Base-by-base conservation (phyloP, 2,329 filamentous ascomycete genomes). In the Penicillium janthinellum region DNA sequence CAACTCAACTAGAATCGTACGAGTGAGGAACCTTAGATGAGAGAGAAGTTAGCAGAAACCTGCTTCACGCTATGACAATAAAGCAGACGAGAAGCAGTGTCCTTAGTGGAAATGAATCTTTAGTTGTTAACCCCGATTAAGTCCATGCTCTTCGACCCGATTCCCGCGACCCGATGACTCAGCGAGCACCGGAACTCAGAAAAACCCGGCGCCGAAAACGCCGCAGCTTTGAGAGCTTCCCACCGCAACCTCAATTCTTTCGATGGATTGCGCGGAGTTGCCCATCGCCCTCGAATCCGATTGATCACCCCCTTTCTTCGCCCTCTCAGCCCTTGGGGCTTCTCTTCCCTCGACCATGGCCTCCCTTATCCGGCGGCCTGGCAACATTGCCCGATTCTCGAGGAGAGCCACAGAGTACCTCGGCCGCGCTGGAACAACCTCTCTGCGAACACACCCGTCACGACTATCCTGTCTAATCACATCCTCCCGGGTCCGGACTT, bases 341-440 rank as follows among this genome's bases (percentile, higher is more conserved):
- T 62, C 65, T 64, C 61, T 64, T 67, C 70, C 70, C 70, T 75
- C 74, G 77, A 81, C 74, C 77, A 90, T 90, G 88, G 87, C 86
- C 75, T 85, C 85, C 70, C 80, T 88, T 71, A 79, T 90, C 67
- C 85, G 87, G 75, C 86, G 86, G 76, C 84, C 88, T 75, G 85
- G 86, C 80, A 84, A 86, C 75, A 78, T 90, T 73, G 85, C 86
- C 78, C 83, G 84, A 75, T 81, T 86, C 71, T 84, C 85, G 60
- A 84, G 83, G 75, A 78, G 83, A 67, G 82, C 82, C 66, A 78
- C 84, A 71, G 82, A 83, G 71, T 77, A 79, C 69, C 77, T 83
- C 62, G 76, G 83, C 56, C 80, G 82, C 70, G 77, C 80, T 63
- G 79, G 79, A 77, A 71, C 79, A 73, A 66, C 73, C 69, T 71